phyloP scores from a whole-genome alignment of 345 rosid genomes.

The Bruguiera sexangula region DNA sequence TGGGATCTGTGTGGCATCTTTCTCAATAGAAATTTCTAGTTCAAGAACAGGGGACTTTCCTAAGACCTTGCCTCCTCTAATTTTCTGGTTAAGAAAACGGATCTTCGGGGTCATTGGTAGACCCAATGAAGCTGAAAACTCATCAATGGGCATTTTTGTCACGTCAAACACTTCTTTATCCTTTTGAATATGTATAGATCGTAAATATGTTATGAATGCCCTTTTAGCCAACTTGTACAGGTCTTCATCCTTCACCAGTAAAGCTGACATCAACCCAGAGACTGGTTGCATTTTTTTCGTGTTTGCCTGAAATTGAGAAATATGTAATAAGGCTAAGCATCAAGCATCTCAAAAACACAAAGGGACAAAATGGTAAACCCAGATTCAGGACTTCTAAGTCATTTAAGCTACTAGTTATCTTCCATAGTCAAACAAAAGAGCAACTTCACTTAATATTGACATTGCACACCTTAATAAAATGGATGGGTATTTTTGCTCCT shows the following conservation, averaged over 20 bases:
- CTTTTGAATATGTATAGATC: slow-evolving; percentile 72
- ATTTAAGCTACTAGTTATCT: background rate
- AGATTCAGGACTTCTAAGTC: background rate
- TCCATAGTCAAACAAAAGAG: background rate
- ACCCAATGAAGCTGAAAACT: slow-evolving; percentile 87
- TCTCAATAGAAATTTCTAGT: slow-evolving; percentile 25
- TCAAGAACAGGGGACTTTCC: slow-evolving; percentile 35
- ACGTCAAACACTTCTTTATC: slow-evolving; percentile 92
- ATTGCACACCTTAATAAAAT: slow-evolving; percentile 55
- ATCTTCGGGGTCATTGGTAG: slow-evolving; percentile 81
- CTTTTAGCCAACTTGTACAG: slow-evolving; percentile 71
- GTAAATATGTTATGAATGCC: slow-evolving; percentile 79
- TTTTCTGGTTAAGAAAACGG: slow-evolving; percentile 55
- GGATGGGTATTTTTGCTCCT: slow-evolving; percentile 73
- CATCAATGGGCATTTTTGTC: slow-evolving; percentile 56
- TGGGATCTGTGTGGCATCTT: slow-evolving; percentile 23
- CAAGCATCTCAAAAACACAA: background rate
- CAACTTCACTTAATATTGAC: background rate
- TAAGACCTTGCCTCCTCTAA: slow-evolving; percentile 32
- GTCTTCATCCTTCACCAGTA: slow-evolving; percentile 67
- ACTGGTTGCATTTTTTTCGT: slow-evolving; percentile 61
- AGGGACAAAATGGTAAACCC: background rate
- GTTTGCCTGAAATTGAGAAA: slow-evolving; percentile 53
- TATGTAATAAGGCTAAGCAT: slow-evolving; percentile 5
- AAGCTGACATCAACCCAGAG: slow-evolving; percentile 56